These are phyloP conservation scores for Populus deltoides DNA, from an alignment of 345 rosid species.

Conservation along the genomic window DNA sequence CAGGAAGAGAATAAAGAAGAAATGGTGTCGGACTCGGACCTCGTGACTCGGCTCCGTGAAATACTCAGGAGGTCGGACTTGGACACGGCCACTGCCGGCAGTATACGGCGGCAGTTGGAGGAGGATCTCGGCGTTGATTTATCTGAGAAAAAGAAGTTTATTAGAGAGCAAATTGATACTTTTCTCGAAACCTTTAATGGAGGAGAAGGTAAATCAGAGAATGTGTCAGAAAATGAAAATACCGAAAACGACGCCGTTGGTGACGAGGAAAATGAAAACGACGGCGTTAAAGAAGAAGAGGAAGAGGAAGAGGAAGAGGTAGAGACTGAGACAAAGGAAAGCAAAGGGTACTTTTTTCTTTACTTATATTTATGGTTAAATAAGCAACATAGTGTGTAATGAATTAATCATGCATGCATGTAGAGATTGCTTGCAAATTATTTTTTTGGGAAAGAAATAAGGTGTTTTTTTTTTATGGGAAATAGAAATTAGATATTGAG, in stretches of 20 bases:
- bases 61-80: constrained; percentile 70
- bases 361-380: neutral
- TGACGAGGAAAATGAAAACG: constrained; percentile 29
- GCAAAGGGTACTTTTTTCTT: neutral
- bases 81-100: constrained; percentile 64
- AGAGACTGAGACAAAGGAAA: neutral
- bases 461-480: neutral
- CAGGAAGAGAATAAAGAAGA: neutral
- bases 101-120: constrained; percentile 69
- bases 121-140: constrained; percentile 58
- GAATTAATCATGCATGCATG: neutral
- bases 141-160: constrained; percentile 52
- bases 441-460: neutral
- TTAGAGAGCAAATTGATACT: constrained; percentile 70
- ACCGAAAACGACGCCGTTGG: constrained; percentile 28
- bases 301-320: constrained; percentile 26
- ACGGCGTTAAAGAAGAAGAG: constrained; percentile 18
- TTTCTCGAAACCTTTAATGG: constrained; percentile 45
- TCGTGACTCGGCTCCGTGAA: constrained; percentile 66
- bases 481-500: neutral
- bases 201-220: constrained; percentile 20
- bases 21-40: constrained; percentile 73
- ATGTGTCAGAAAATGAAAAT: constrained; percentile 6
- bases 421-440: neutral
- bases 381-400: neutral